These are phyloP conservation scores for Backusella circina DNA, from an alignment of 192 early-diverging fungal genomes.

Conservation along the genomic window DNA sequence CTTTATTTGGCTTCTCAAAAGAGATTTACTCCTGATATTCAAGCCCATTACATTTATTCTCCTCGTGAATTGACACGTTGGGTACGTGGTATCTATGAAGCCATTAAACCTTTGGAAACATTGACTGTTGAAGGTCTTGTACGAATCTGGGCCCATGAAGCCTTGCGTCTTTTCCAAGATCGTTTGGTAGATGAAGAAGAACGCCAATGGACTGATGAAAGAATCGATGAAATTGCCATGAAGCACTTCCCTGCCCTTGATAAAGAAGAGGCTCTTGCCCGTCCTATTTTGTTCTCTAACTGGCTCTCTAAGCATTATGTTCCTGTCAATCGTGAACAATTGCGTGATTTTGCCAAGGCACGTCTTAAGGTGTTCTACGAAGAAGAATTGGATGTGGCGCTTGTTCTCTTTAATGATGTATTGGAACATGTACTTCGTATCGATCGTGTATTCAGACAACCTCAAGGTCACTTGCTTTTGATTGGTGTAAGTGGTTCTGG, in stretches of 20 bases:
- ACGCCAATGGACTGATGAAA: constrained; percentile 87
- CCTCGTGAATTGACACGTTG: constrained; percentile 99
- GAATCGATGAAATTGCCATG: constrained; percentile 78
- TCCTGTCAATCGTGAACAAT: constrained; percentile 81
- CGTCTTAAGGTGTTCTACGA: constrained; percentile 98
- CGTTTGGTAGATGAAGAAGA: constrained; percentile 88
- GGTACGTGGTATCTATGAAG: constrained; percentile 97
- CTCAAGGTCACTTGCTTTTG: constrained; percentile 96
- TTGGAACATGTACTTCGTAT: constrained; percentile 97
- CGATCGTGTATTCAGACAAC: constrained; percentile 96
- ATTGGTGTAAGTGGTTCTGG: constrained; percentile 98
- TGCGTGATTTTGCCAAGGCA: constrained; percentile 90
- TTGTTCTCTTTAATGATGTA: constrained; percentile 97
- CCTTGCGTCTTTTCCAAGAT: constrained; percentile 96
- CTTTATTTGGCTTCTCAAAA: constrained; percentile 89
- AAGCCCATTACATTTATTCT: constrained; percentile 99
- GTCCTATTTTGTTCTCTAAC: constrained; percentile 97
- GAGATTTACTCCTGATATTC: constrained; percentile 94
- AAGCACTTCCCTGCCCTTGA: constrained; percentile 88
- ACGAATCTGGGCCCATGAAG: constrained; percentile 98
- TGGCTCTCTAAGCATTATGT: constrained; percentile 95
- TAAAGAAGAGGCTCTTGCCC: constrained; percentile 60
- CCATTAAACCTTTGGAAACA: constrained; percentile 80
- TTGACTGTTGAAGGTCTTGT: constrained; percentile 82
- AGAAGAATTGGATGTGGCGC: constrained; percentile 96